Base-by-base conservation (phyloP, 2,329 filamentous ascomycete genomes). In the Penicillium olsonii region DNA sequence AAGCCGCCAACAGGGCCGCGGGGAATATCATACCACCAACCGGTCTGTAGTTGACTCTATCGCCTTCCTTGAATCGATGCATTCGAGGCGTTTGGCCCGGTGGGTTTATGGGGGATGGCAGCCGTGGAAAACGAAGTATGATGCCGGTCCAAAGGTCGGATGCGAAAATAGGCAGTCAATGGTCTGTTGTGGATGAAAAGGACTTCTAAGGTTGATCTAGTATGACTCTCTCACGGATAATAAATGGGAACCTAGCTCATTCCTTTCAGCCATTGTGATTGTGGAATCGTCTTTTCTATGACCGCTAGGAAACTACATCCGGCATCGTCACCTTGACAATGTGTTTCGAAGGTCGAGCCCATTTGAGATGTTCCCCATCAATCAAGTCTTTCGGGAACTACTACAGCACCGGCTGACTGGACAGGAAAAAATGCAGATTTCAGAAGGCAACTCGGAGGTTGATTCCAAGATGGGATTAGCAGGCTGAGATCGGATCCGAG, bases 31-130 rank as follows among this genome's bases (percentile, higher is more conserved):
- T 61, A 74, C 72, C 72, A 35, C 72, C 71, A 17, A 75, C 69
- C 19, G 72, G 72, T 55, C 71, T 73, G 56, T 75, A 75, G 40
- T 61, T 65, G 41, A 75, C 71, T 17, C 59, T 61, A 37, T 73
- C 58, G 47, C 71, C 71, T 39, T 63, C 48, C 11, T 56, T 57
- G 55, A 59, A 73, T 14, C 58, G 50, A 54, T 58, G 61, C 65
- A 60, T 68, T 35, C 40, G 42, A 20, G 35, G 5, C 38, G 4
- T 26, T 15, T 34, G 34, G 6, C 35, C 15, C 11, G 24, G 11
- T 35, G 22, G 17, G 17, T 19, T 5, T 17, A 18, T 20, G 15
- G 10, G n/a, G 3, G n/a, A 17, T 38, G 6, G 4, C 15, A 17
- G 34, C 11, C n/a, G 18, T 17, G 17, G 14, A n/a, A 37, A 42